phyloP scores from a whole-genome alignment of 768 basidiomycete species.

The Strobilomyces echinocephalus region DNA sequence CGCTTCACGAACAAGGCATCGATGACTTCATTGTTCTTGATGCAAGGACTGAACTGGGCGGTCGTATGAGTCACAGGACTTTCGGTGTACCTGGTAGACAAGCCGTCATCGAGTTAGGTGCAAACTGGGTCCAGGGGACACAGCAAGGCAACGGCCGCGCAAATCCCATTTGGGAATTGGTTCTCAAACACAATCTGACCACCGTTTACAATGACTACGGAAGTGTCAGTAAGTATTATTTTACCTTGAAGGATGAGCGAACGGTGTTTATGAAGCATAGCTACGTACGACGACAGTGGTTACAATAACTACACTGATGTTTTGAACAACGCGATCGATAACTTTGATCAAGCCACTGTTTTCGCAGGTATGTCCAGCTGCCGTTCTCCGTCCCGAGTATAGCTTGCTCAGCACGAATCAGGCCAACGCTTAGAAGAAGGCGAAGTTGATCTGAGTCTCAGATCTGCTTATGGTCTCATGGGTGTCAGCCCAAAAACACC shows the following conservation, averaged over 20 bases:
- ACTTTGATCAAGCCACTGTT: slow-evolving; percentile 38
- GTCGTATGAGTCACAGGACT: slow-evolving; percentile 46
- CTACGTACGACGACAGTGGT: slow-evolving; percentile 53
- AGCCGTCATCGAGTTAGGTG: slow-evolving; percentile 49
- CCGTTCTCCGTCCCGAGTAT: slow-evolving; percentile 40
- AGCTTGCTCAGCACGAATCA: slow-evolving; percentile 16
- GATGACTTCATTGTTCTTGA: slow-evolving; percentile 58
- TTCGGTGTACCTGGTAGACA: slow-evolving; percentile 39
- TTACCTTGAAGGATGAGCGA: neutral
- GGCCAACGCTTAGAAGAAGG: slow-evolving; percentile 13
- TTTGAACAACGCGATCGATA: slow-evolving; percentile 38
- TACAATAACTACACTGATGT: slow-evolving; percentile 42
- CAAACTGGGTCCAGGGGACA: slow-evolving; percentile 60
- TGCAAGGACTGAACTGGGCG: slow-evolving; percentile 55
- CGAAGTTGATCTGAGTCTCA: slow-evolving; percentile 49
- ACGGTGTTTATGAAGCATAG: slow-evolving; percentile 24
- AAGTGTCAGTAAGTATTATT: slow-evolving; percentile 38
- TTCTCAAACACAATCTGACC: slow-evolving; percentile 48
- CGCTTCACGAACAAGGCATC: slow-evolving; percentile 49
- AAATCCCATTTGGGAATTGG: slow-evolving; percentile 59
- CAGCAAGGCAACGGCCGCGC: slow-evolving; percentile 43
- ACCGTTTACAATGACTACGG: slow-evolving; percentile 43
- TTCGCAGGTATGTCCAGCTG: slow-evolving; percentile 37
- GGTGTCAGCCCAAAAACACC: slow-evolving; percentile 42
- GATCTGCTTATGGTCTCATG: slow-evolving; percentile 50